These are phyloP conservation scores for Neofusicoccum kwambonambiense DNA, from an alignment of 2,329 filamentous ascomycete genomes.

Conservation along the genomic window DNA sequence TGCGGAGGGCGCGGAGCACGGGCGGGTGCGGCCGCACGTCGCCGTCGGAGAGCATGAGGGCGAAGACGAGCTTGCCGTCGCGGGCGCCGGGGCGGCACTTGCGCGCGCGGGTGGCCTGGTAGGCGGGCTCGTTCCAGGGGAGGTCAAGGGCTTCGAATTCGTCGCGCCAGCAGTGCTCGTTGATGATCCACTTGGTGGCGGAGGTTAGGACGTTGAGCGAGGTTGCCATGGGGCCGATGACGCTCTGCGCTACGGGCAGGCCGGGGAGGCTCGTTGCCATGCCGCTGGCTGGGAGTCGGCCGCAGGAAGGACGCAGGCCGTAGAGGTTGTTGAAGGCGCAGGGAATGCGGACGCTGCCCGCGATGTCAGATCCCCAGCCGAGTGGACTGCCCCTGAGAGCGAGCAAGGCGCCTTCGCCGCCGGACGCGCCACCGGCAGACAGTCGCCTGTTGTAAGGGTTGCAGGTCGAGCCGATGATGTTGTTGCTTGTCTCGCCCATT, in stretches of 20 bases:
- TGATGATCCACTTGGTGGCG: conserved; percentile 9
- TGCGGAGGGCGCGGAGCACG: conserved; percentile 9
- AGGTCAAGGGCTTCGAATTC: conserved; percentile 44
- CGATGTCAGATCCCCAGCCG: conserved; percentile 29
- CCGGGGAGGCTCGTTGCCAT: conserved; percentile 22
- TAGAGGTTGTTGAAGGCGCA: conserved; percentile 22
- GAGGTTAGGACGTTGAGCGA: conserved; percentile 16
- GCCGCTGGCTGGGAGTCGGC: conserved; percentile 18
- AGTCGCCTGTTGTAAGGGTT: conserved; percentile 45
- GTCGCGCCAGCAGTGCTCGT: conserved; percentile 17
- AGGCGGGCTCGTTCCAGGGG: conserved; percentile 45
- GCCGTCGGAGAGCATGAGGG: conserved; percentile 19
- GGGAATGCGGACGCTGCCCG: conserved; percentile 24
- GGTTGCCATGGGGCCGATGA: conserved; percentile 19
- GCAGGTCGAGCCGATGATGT: conserved; percentile 50
- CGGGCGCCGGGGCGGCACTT: not conserved
- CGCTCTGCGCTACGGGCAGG: conserved; percentile 20
- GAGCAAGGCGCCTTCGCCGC: conserved; percentile 27
- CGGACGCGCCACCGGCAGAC: conserved; percentile 47
- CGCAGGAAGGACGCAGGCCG: conserved; percentile 20
- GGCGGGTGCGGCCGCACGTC: conserved; percentile 20
- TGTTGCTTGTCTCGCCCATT: conserved; percentile 56
- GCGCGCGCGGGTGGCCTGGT: not conserved
- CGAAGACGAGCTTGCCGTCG: conserved; percentile 24
- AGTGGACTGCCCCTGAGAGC: conserved; percentile 25